A percentile compares a stretch with the other conserved stretches of the same genome.
Conservation (phyloP, 2,329 filamentous ascomycete species). For the Xylogone sp. region DNA sequence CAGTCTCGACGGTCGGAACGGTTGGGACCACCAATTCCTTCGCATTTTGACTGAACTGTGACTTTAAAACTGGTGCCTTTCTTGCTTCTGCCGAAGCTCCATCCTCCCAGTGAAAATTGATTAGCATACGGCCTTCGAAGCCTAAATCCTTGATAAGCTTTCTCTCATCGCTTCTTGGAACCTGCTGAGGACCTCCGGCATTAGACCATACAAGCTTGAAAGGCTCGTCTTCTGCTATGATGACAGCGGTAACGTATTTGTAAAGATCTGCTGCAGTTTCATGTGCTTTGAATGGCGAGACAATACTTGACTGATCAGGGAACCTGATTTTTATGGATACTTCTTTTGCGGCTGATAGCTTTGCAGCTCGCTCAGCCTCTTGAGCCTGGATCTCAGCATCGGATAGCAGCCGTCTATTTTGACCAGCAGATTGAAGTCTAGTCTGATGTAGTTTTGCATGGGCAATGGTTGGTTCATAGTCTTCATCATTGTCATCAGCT, state of each 20-base stretch:
- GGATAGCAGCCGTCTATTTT: constrained; percentile 75
- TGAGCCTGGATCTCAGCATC: constrained; percentile 76
- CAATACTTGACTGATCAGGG: constrained; percentile 77
- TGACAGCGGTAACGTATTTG: constrained; percentile 66
- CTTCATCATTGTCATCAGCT: constrained; percentile 60
- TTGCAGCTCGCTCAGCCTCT: constrained; percentile 61
- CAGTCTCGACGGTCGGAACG: constrained; percentile 35
- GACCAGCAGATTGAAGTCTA: constrained; percentile 54
- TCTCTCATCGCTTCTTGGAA: constrained; percentile 40
- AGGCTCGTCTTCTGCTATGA: constrained; percentile 58
- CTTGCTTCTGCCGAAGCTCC: constrained; percentile 53
- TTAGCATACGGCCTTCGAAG: constrained; percentile 65
- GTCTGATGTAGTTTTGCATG: constrained; percentile 74
- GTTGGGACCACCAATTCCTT: constrained; percentile 64
- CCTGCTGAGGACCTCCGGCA: constrained; percentile 27
- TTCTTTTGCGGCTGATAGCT: constrained; percentile 60
- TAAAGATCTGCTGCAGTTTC: constrained; percentile 74
- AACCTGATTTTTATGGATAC: constrained; percentile 80
- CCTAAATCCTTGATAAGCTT: constrained; percentile 70
- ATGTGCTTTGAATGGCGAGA: constrained; percentile 63
- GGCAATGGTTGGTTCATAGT: constrained; percentile 71
- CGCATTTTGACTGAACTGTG: constrained; percentile 55
- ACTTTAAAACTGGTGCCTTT: constrained; percentile 33
- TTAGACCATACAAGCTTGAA: constrained; percentile 61
- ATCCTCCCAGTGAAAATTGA: constrained; percentile 74